Evolutionary conservation across 2,329 filamentous ascomycete species (phyloP).

Genomic region (Furcasterigmium sp.): DNA sequence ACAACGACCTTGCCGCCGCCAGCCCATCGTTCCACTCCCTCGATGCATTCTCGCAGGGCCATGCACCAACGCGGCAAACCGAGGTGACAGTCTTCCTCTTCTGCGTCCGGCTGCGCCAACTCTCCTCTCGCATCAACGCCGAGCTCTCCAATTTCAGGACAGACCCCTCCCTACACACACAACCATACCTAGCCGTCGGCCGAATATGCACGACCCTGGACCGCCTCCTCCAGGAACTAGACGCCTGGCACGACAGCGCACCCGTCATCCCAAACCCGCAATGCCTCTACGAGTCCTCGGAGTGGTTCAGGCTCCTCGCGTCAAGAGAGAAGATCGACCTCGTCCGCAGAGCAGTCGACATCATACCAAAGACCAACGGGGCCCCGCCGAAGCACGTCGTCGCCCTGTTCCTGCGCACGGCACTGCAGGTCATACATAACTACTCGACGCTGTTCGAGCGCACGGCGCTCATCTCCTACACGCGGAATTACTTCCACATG

Average conservation of each 20-base stretch:
- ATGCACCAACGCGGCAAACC: constrained; percentile 11
- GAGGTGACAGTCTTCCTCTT: constrained; percentile 32
- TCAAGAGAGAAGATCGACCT: constrained; percentile 34
- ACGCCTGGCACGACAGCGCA: constrained; percentile 25
- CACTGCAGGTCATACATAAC: constrained; percentile 27
- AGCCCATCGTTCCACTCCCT: constrained; percentile 10
- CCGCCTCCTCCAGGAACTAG: constrained; percentile 24
- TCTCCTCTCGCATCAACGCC: constrained; percentile 32
- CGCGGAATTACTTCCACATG: constrained; percentile 42
- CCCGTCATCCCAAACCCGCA: constrained; percentile 25
- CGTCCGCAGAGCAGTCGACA: constrained; percentile 32
- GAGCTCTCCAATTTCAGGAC: constrained; percentile 17
- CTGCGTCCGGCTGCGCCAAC: constrained; percentile 29
- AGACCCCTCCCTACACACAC: constrained; percentile 2
- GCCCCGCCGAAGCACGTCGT: constrained; percentile 25
- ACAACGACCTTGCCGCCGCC: constrained; percentile 20
- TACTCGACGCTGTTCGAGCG: constrained; percentile 29
- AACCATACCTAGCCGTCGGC: constrained; percentile 10
- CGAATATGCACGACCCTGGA: constrained; percentile 19
- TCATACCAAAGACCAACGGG: constrained; percentile 26
- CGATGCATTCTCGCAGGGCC: neutral
- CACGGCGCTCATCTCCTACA: constrained; percentile 31
- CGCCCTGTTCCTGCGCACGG: constrained; percentile 25
- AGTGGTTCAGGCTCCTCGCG: constrained; percentile 37
- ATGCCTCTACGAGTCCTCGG: constrained; percentile 34